These are phyloP conservation scores for Gyromitra esculenta DNA, from an alignment of 2,329 filamentous ascomycete genomes.

Conservation along the genomic window DNA sequence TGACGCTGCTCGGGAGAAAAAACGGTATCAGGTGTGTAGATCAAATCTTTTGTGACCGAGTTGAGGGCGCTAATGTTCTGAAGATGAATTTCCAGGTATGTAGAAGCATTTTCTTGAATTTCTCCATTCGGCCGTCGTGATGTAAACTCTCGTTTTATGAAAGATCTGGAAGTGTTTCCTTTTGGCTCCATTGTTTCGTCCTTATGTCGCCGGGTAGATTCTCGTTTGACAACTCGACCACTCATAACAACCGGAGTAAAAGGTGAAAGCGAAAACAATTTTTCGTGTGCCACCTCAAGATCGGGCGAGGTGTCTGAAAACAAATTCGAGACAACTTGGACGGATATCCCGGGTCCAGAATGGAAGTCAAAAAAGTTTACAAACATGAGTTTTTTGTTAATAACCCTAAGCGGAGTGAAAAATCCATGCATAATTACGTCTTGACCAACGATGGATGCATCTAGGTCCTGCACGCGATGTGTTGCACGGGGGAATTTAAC, in stretches of 20 bases:
- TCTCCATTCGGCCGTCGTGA: conserved; percentile 18
- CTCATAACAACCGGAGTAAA: conserved; percentile 51
- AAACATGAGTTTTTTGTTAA: conserved; percentile 52
- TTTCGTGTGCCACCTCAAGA: conserved; percentile 34
- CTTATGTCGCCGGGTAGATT: conserved; percentile 55
- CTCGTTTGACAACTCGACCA: conserved; percentile 51
- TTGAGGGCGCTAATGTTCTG: conserved; percentile 74
- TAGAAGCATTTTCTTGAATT: conserved; percentile 21
- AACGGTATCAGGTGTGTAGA: conserved; percentile 76
- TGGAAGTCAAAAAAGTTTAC: conserved; percentile 47
- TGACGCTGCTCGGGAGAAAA: conserved; percentile 81
- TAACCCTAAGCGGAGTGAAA: conserved; percentile 41
- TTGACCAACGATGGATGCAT: conserved; percentile 39
- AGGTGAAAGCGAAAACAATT: conserved; percentile 34
- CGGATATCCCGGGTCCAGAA: conserved; percentile 52
- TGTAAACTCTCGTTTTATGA: conserved; percentile 32
- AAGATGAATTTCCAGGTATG: conserved; percentile 69
- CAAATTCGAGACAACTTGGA: conserved; percentile 52
- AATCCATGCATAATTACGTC: conserved; percentile 56
- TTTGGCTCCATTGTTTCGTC: conserved; percentile 17
- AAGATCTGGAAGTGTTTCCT: neutral
- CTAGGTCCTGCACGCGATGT: conserved; percentile 52
- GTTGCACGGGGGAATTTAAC: conserved; percentile 52
- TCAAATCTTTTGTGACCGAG: conserved; percentile 76
- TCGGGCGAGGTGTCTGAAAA: conserved; percentile 28